A percentile compares a stretch with the other conserved stretches of the same genome.
phyloP scores from a whole-genome alignment of 2,329 filamentous ascomycete genomes.

The Helicocarpus griseus region DNA sequence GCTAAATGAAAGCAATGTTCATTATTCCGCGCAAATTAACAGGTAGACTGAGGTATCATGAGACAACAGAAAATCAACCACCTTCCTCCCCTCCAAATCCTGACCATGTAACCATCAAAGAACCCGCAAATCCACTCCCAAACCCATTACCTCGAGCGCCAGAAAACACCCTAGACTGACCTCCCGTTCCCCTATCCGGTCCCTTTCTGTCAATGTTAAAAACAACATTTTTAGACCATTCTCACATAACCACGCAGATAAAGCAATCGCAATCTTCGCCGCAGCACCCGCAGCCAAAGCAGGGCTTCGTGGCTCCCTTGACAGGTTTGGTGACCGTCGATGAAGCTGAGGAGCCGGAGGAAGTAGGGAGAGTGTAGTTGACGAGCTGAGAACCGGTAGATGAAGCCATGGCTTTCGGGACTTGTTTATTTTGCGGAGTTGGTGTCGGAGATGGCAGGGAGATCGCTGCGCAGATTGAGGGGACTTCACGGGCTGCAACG shows the following conservation, averaged over 20 bases:
- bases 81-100: too few species aligned
- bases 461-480: too few species aligned
- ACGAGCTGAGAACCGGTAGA: constrained; percentile 14
- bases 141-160: too few species aligned
- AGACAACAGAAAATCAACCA: too few species aligned
- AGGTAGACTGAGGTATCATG: too few species aligned
- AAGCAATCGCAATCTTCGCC: constrained; percentile 34
- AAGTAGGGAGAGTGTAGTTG: constrained; percentile 25
- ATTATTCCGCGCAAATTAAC: too few species aligned
- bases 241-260: constrained; percentile 33
- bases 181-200: too few species aligned
- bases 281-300: constrained; percentile 33
- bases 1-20: too few species aligned
- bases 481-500: too few species aligned
- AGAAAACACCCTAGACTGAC: too few species aligned
- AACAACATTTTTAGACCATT: background rate
- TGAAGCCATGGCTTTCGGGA: constrained; percentile 3
- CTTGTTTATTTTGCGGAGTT: background rate
- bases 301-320: constrained; percentile 30
- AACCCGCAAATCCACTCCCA: too few species aligned
- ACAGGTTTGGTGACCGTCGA: constrained; percentile 29
- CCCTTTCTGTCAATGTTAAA: background rate
- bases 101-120: too few species aligned
- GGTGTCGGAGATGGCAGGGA: background rate
- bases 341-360: constrained; percentile 22